A percentile compares a stretch with the other conserved stretches of the same genome.
Evolutionary conservation across 2,329 filamentous ascomycete species (phyloP).

Genomic region (Fusarium buharicum): DNA sequence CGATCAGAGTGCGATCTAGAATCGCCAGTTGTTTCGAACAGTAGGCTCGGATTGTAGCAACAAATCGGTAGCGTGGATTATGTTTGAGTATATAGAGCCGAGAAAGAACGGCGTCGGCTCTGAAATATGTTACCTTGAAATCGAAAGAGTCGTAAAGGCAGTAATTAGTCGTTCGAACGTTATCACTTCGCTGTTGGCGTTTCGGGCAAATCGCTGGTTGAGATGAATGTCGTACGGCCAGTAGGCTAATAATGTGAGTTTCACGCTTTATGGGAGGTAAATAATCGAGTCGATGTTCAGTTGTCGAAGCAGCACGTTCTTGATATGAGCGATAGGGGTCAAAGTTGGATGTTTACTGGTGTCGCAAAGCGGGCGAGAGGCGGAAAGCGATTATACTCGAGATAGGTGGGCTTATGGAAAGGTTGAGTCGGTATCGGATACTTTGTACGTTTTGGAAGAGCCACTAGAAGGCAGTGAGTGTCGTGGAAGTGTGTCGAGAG

Average conservation of each 20-base stretch:
- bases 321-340: slow-evolving; percentile 21
- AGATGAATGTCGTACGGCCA: background rate
- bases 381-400: slow-evolving; percentile 10
- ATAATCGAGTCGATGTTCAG: background rate
- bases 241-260: background rate
- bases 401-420: background rate
- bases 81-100: slow-evolving; percentile 1
- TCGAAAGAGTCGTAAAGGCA: slow-evolving; percentile 7
- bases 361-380: slow-evolving; percentile 30
- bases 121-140: slow-evolving; percentile 1
- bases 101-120: background rate
- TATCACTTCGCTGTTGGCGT: background rate
- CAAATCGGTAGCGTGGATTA: background rate
- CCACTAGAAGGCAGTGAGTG: background rate
- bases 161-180: background rate
- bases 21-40: slow-evolving; percentile 24
- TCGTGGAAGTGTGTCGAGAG: slow-evolving; percentile 8
- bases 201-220: slow-evolving; percentile 11
- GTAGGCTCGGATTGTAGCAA: background rate
- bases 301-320: slow-evolving; percentile 1
- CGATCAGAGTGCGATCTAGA: slow-evolving; percentile 35
- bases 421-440: background rate
- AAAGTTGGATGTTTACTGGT: slow-evolving; percentile 11
- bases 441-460: background rate
- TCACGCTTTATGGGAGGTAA: background rate